Base-by-base conservation (phyloP, 1,284 basidiomycete genomes). In the Cutaneotrichosporon sp. region DNA sequence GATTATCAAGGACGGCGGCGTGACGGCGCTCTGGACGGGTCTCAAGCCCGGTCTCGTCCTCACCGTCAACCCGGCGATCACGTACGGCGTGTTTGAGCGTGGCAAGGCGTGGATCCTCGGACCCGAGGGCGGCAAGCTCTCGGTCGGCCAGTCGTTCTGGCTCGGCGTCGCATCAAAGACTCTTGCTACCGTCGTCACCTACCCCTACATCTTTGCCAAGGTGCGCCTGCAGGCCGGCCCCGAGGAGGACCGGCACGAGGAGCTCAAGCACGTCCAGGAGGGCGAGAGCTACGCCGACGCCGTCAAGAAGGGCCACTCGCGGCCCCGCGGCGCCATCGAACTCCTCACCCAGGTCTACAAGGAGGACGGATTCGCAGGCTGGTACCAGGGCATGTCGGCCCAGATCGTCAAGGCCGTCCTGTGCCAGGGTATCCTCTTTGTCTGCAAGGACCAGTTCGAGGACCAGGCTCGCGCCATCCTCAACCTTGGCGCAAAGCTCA, bases 41-140 rank as follows among this genome's bases (percentile, higher is more conserved):
- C 79, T 99, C 54, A 88, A 86, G 72, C 93, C 96, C 4, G 86
- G 89, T 41, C 78, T 98, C 60, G 91, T 98, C 9, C 81, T 99
- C 39, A 97, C 92, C 34, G 84, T 88, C 49, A 99, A 99, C 76
- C 96, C 96, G 2, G 93, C 96, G 18, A 97, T 99, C 76, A 99
- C 96, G 1, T 99, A 98, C 72, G 96, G 96, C 48, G 81, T 87
- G 36, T 98, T 90, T 69, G 94, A 98, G 77, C 83, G 92, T 48
- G 80, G 96, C 58, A 97, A 97, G 79, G 51, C 61, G 2, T 61
- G 55, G 51, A 21, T 64, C 49, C 54, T 72, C 36, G 51, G 49
- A 18, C 30, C 65, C 46, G 49, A 40, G 8, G 69, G 51, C 48
- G 68, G 51, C 52, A 68, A 62, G 56, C 52, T 74, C 49, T 51